A percentile compares a stretch with the other conserved stretches of the same genome.
phyloP scores from a whole-genome alignment of 768 basidiomycete species.

The Tylopilus felleus region DNA sequence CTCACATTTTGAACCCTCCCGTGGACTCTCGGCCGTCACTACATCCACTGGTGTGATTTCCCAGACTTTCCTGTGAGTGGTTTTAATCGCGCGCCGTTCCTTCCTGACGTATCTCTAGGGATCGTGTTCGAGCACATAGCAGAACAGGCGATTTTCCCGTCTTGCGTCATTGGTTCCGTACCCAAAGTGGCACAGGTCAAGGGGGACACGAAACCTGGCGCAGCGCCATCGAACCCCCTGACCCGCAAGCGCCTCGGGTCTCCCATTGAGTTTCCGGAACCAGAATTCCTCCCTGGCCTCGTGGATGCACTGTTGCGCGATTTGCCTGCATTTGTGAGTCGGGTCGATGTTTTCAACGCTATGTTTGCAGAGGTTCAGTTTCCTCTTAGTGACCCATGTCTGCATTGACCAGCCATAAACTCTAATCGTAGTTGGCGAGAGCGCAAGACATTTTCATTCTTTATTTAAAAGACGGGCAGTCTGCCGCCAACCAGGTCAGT shows the following conservation, averaged over 20 bases:
- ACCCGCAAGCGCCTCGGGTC: background rate
- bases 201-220: background rate
- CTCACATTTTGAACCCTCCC: background rate
- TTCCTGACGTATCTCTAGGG: constrained; percentile 6
- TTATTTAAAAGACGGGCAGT: constrained; percentile 21
- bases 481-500: constrained; percentile 8
- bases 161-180: background rate
- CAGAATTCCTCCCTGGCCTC: background rate
- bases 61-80: constrained; percentile 5
- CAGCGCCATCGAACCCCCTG: background rate
- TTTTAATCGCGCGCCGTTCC: background rate
- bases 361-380: constrained; percentile 16
- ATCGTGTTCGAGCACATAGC: constrained; percentile 4
- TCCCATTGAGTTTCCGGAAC: background rate
- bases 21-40: constrained; percentile 2
- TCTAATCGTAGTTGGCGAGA: constrained; percentile 9
- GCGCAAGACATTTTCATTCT: constrained; percentile 17
- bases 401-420: background rate
- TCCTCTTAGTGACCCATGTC: no score
- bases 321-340: constrained; percentile 7
- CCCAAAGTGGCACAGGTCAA: background rate
- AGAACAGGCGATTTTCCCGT: constrained; percentile 4
- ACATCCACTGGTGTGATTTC: constrained; percentile 4
- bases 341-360: constrained; percentile 6
- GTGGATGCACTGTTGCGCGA: constrained; percentile 7